These are phyloP conservation scores for Vitis amurensis DNA, from an alignment of 164 flowering plant genomes.

Conservation along the genomic window DNA sequence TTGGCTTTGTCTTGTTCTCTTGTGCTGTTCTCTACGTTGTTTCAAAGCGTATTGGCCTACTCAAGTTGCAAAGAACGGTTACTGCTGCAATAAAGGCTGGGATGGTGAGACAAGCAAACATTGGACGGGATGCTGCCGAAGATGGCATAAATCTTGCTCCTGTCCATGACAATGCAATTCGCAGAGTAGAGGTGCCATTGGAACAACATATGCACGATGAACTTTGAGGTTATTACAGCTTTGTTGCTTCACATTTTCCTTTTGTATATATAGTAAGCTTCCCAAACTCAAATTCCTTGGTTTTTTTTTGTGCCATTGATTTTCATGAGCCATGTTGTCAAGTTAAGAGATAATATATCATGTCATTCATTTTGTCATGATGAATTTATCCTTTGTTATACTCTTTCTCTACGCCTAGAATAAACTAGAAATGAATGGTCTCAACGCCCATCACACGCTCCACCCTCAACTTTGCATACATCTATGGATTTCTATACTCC, in stretches of 20 bases:
- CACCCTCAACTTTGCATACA: too few species aligned
- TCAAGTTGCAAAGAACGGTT: constrained; percentile 66
- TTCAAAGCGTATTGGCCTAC: constrained; percentile 82
- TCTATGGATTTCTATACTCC: too few species aligned
- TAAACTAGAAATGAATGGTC: too few species aligned
- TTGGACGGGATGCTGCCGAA: constrained; percentile 27
- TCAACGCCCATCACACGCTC: too few species aligned
- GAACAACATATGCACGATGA: constrained; percentile 42
- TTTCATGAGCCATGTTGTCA: too few species aligned
- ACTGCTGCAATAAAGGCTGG: constrained; percentile 68
- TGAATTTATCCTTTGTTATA: too few species aligned
- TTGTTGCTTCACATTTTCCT: background rate
- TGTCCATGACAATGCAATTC: constrained; percentile 32
- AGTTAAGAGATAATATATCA: too few species aligned
- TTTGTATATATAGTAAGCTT: background rate
- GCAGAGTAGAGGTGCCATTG: constrained; percentile 28
- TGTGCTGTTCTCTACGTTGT: constrained; percentile 82
- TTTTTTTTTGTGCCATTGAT: too few species aligned
- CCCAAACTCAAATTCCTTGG: too few species aligned
- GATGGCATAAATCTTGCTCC: constrained; percentile 35
- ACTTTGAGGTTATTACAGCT: constrained; percentile 17
- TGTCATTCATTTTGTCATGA: too few species aligned
- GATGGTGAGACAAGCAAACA: constrained; percentile 37
- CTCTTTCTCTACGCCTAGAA: too few species aligned
- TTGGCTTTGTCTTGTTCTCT: constrained; percentile 67